Evolutionary conservation across 495 filamentous ascomycete genomes (phyloP), one percentile per base, ranked within the genome.

Genomic region (Penicillium waksmanii): DNA sequence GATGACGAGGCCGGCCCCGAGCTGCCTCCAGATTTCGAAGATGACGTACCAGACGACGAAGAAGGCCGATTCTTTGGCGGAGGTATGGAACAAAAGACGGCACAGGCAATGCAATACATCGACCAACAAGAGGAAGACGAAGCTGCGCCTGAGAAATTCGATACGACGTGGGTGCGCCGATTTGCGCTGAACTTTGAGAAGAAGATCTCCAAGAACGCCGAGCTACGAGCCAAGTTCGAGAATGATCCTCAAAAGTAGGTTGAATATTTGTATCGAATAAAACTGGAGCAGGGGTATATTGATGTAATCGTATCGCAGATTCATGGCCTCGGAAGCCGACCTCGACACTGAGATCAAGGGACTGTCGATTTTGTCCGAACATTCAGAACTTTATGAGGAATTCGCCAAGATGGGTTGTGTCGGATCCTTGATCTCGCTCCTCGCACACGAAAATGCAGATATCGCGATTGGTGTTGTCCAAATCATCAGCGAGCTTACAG

Each of bases 401-500:
- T 96, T 99, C 65, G 84, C 87, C 13, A 88, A 87, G 53, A 70
- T 96, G 53, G 95, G 92, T 27, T 89, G 88, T 58, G 87, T 88
- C 1, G 86, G 73, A 0, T 90, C 87, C 17, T 74, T 99, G 55
- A 90, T 96, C 1, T 83, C 86, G 1, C 72, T 99, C 51, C 75
- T 99, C 25, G 87, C 94, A 7, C 95, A 98, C 68, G 95, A 99
- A 66, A 99, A 99, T 73, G 91, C 93, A 2, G 95, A 99, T 73
- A 96, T 99, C 61, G 93, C 95, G 7, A 96, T 97, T 61, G 91
- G 88, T 65, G 89, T 87, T 0, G 86, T 97, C 5, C 92, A 98
- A 70, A 93, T 97, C 42, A 87, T 99, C 53, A 85, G 85, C 58
- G 95, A 99, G 79, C 75, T 99, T 62, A 96, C 92, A 17, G 95